Percentiles rank a stretch among this genome's conserved stretches.
These are phyloP conservation scores for Fusarium pseudocircinatum DNA, from an alignment of 2,329 filamentous ascomycete genomes.

Conservation along the genomic window DNA sequence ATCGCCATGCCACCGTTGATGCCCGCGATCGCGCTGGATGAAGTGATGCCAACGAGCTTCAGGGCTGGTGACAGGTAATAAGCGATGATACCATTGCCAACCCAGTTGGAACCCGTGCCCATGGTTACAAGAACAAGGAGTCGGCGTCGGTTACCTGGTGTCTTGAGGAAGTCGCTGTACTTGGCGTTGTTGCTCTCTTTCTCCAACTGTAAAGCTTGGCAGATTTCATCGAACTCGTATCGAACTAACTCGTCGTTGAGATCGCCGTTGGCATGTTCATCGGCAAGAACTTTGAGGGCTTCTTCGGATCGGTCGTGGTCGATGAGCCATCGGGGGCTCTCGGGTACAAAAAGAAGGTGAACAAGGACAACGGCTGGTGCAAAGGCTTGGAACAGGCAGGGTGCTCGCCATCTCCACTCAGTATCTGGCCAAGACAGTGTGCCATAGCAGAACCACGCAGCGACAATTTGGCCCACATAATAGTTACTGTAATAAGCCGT, in stretches of 20 bases:
- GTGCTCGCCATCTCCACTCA: slow-evolving; percentile 31
- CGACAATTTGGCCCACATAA: slow-evolving; percentile 25
- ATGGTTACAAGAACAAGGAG: slow-evolving; percentile 68
- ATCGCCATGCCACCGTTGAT: slow-evolving; percentile 36
- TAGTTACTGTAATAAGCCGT: slow-evolving; percentile 29
- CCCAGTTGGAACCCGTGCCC: slow-evolving; percentile 73
- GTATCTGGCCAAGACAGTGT: slow-evolving; percentile 1
- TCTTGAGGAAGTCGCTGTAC: slow-evolving; percentile 68
- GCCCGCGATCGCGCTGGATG: slow-evolving; percentile 3
- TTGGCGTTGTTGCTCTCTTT: slow-evolving; percentile 58
- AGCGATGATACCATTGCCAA: slow-evolving; percentile 70
- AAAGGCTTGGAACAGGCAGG: slow-evolving; percentile 29
- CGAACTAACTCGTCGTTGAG: slow-evolving; percentile 65
- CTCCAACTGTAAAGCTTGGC: slow-evolving; percentile 67
- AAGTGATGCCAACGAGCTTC: slow-evolving; percentile 25
- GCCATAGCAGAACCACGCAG: slow-evolving; percentile 26
- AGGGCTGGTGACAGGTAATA: slow-evolving; percentile 70
- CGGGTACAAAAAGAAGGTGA: slow-evolving; percentile 49
- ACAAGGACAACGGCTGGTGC: slow-evolving; percentile 23
- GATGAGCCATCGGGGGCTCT: slow-evolving; percentile 51
- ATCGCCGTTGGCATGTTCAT: slow-evolving; percentile 71
- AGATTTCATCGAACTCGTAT: slow-evolving; percentile 72
- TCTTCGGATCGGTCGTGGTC: slow-evolving; percentile 47
- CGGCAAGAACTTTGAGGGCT: slow-evolving; percentile 63
- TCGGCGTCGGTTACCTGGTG: slow-evolving; percentile 70